Conservation (phyloP, 2,329 filamentous ascomycete genomes). For the Ophiostoma ips region DNA sequence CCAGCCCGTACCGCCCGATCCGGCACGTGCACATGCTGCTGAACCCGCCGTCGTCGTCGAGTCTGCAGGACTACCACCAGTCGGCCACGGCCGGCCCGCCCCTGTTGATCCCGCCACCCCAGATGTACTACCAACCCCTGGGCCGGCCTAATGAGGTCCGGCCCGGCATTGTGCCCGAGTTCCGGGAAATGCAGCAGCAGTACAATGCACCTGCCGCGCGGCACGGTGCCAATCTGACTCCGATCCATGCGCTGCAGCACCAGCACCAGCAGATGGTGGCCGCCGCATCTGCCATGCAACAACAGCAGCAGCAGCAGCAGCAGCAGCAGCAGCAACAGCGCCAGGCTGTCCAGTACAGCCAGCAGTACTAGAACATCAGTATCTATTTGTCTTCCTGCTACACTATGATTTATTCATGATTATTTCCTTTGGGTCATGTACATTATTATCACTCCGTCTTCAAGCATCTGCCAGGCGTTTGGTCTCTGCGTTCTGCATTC, state of each 20-base stretch:
- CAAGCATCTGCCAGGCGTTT: too few relatives aligned
- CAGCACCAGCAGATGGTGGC: slow-evolving; percentile 3
- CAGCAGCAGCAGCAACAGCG: slow-evolving; percentile 2
- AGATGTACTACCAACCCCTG: slow-evolving; percentile 75
- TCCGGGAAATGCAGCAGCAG: slow-evolving; percentile 16
- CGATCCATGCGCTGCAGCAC: slow-evolving; percentile 9
- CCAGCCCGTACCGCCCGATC: slow-evolving; percentile 85
- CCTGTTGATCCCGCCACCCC: slow-evolving; percentile 38
- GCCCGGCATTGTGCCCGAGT: slow-evolving; percentile 58
- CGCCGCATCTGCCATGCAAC: neutral
- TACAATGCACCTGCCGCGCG: slow-evolving; percentile 1
- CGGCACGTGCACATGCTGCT: slow-evolving; percentile 82
- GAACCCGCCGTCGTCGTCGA: slow-evolving; percentile 69
- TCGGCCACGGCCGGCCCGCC: slow-evolving; percentile 23
- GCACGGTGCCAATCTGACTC: neutral
- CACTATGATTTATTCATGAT: too few relatives aligned
- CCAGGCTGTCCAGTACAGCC: too few relatives aligned
- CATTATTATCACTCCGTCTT: too few relatives aligned
- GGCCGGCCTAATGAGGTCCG: slow-evolving; percentile 55
- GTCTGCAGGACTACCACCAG: slow-evolving; percentile 58
- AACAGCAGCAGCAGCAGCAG: slow-evolving; percentile 5
- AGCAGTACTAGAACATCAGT: too few relatives aligned
- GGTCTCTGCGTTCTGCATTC: too few relatives aligned
- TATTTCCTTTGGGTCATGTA: too few relatives aligned
- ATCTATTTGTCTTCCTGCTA: too few relatives aligned